These are phyloP conservation scores for Cladophialophora yegresii DNA, from an alignment of 2,329 filamentous ascomycete genomes.

Conservation along the genomic window DNA sequence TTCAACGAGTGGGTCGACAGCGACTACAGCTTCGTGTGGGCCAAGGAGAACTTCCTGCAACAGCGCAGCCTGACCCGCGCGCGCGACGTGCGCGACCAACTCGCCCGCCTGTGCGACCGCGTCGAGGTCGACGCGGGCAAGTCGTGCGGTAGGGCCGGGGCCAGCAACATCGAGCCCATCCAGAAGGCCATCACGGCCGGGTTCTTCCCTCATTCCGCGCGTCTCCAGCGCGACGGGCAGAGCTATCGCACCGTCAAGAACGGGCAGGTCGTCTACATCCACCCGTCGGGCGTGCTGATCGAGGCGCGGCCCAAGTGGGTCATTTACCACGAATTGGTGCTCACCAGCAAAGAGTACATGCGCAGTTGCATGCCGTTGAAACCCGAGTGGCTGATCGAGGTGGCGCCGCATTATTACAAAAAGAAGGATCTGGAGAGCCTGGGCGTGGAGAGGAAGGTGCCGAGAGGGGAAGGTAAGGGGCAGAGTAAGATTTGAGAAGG, in stretches of 20 bases:
- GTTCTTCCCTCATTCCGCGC: slow-evolving; percentile 91
- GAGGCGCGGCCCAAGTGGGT: slow-evolving; percentile 73
- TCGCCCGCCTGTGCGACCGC: slow-evolving; percentile 87
- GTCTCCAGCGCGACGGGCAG: slow-evolving; percentile 79
- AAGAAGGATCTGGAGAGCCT: slow-evolving; percentile 82
- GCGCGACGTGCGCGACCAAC: slow-evolving; percentile 87
- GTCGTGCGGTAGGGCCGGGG: slow-evolving; percentile 60
- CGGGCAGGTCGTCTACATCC: slow-evolving; percentile 84
- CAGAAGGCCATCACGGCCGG: slow-evolving; percentile 86
- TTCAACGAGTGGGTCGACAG: slow-evolving; percentile 95
- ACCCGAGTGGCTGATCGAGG: slow-evolving; percentile 79
- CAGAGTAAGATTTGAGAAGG: slow-evolving; percentile 30
- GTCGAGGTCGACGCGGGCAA: slow-evolving; percentile 76
- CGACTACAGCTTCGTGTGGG: slow-evolving; percentile 85
- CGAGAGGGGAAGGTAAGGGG: slow-evolving; percentile 57
- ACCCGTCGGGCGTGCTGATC: slow-evolving; percentile 81
- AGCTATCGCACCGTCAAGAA: slow-evolving; percentile 91
- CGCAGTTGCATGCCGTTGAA: slow-evolving; percentile 82
- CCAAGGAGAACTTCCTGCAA: slow-evolving; percentile 90
- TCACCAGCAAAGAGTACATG: slow-evolving; percentile 96
- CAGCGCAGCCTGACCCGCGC: slow-evolving; percentile 85
- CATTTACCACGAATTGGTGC: slow-evolving; percentile 73
- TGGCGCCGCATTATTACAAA: slow-evolving; percentile 94
- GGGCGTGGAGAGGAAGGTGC: slow-evolving; percentile 73
- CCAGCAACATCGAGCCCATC: slow-evolving; percentile 70